phyloP scores from a whole-genome alignment of 169 alveolate species.

The Neospora caninum region DNA sequence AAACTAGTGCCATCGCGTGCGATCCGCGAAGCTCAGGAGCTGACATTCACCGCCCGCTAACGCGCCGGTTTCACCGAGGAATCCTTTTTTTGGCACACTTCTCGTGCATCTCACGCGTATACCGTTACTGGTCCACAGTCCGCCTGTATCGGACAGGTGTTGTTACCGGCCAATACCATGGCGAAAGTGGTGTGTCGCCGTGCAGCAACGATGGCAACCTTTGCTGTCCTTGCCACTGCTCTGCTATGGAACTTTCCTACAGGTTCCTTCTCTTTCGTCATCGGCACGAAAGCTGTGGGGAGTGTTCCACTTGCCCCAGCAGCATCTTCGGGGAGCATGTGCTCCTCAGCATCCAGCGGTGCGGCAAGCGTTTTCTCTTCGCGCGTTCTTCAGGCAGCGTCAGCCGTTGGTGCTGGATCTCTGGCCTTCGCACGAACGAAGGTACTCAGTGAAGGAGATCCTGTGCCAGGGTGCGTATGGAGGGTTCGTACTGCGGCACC shows the following conservation, averaged over 20 bases:
- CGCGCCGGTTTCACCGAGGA: no score
- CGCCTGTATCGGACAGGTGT: no score
- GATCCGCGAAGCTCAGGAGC: no score
- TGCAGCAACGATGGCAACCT: neutral
- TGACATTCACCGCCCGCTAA: no score
- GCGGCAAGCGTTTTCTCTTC: neutral
- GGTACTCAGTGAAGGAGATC: neutral
- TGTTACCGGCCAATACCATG: neutral
- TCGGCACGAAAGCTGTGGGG: neutral
- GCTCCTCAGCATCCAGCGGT: neutral
- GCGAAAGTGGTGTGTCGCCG: neutral
- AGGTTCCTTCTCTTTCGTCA: neutral
- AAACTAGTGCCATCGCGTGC: no score
- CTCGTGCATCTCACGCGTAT: neutral
- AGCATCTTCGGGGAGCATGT: neutral
- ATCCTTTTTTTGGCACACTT: no score
- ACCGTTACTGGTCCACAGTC: neutral
- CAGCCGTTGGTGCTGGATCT: neutral
- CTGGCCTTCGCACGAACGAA: neutral
- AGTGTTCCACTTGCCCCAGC: neutral
- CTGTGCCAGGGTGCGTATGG: conserved; percentile 7
- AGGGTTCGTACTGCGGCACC: neutral
- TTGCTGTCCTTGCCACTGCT: neutral
- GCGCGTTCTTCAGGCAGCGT: neutral
- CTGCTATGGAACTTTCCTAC: neutral